Base-by-base conservation (phyloP, 2,329 filamentous ascomycete species). In the Colletotrichum caudatum region DNA sequence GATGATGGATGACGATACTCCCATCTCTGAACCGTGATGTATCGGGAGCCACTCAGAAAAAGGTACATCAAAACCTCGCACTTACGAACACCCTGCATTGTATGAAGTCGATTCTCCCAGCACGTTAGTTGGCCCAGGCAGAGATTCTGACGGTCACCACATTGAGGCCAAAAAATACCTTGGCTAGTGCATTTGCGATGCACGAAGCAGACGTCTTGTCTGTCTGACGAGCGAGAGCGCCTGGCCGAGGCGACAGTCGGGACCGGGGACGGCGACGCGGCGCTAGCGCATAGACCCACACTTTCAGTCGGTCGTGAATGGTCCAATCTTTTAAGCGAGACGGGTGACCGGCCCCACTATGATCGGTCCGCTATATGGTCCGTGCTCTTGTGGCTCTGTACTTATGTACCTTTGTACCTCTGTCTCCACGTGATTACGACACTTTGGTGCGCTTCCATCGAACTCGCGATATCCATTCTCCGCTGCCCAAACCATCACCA, bases 241-340 rank as follows among this genome's bases (percentile, higher is more conserved):
- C 63, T 65, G 41, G 35, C 20, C 33, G 41, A 61, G 54, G 54
- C 56, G 53, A n/a, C 64, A 46, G 18, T 39, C 18, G 64, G 64
- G 56, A 46, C 35, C n/a, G 44, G 54, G 16, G 5, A 3, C 18
- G 8, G 35, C 16, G 41, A n/a, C 2, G 29, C 8, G 33, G 20
- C n/a, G 39, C 51, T 48, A 59, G 64, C 16, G 11, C 35, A 35
- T 23, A 9, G n/a, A 39, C 39, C 12, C 51, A 6, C 51, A 35
- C 7, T 8, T 11, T 1, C 9, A 5, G 23, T 6, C 14, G 1
- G 23, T 35, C 14, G 5, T 64, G 51, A 68, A 35, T 64, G 66
- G 66, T 20, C 53, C 20, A 20, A 0, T 5, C 26, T 2, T 12
- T 51, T 51, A 64, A 18, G 41, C 66, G 66, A 58, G 23, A 4